A percentile compares a stretch with the other conserved stretches of the same genome.
These are phyloP conservation scores for Bipolaris bicolor DNA, from an alignment of 2,329 filamentous ascomycete species.

Conservation along the genomic window DNA sequence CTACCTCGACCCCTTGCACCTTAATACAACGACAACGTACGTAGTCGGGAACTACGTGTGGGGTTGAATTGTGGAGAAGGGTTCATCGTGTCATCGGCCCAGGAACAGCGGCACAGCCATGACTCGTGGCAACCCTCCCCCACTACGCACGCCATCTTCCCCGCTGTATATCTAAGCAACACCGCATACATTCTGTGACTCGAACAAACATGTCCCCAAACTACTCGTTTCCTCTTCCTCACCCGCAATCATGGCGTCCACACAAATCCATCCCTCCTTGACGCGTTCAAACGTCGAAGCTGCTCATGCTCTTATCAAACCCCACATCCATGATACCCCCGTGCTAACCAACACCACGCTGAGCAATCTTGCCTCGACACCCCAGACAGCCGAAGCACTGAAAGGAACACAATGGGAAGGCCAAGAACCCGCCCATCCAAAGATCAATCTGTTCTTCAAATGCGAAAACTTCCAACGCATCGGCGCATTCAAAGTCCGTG, in stretches of 20 bases:
- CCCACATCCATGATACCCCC: slow-evolving; percentile 81
- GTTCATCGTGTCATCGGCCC: background rate
- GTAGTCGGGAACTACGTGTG: background rate
- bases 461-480: slow-evolving; percentile 91
- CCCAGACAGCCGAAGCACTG: slow-evolving; percentile 63
- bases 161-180: background rate
- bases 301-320: slow-evolving; percentile 75
- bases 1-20: no score
- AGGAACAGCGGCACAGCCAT: background rate
- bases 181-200: slow-evolving; percentile 1
- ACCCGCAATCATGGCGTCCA: background rate
- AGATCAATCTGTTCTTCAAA: slow-evolving; percentile 85
- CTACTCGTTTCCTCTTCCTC: background rate
- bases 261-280: slow-evolving; percentile 60
- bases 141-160: background rate
- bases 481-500: slow-evolving; percentile 90
- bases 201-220: slow-evolving; percentile 13
- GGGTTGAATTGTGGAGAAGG: background rate
- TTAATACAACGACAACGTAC: background rate
- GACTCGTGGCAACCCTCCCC: background rate
- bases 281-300: slow-evolving; percentile 72
- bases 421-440: slow-evolving; percentile 65
- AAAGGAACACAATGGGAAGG: slow-evolving; percentile 64
- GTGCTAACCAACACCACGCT: slow-evolving; percentile 81
- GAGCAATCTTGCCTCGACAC: slow-evolving; percentile 73